Evolutionary conservation across 139 green algal genomes (phyloP), one percentile per base, ranked within the genome.

Genomic region (Trebouxia sp.): DNA sequence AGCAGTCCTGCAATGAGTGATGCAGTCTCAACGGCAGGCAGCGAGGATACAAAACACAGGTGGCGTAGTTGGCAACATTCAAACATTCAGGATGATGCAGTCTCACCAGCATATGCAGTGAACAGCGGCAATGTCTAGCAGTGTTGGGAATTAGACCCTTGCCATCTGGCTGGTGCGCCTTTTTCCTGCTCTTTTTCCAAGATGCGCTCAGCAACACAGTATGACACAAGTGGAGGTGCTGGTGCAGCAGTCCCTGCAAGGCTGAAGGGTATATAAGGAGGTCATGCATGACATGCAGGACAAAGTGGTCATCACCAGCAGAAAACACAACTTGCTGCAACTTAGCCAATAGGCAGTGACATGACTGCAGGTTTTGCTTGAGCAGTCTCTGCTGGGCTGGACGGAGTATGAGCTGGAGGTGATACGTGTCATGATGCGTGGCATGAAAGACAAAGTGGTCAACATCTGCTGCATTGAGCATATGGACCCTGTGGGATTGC

Each of bases 391-490:
- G 62, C 91, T 99, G 70, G 96, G 96, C 39, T 99, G 96, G 96
- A 99, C 99, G 92, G 96, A 99, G 89, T 95, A 87, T 81, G 91
- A 95, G 90, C 87, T 96, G 80, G 94, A 98, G 90, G 90, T 99
- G 42, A 99, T 98, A 90, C n/a, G n/a, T n/a, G n/a, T n/a, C n/a
- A 88, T 99, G 45, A 99, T 99, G 97, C 92, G 96, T 53, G 97
- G 99, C 90, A 83, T 98, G 67, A 92, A 91, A 26, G 97, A 99
- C 92, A 99, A 99, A 89, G 92, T 96, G 20, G 93, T 98, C 83
- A 99, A 99, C 85, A 95, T 99, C 80, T 99, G 97, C 92, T 98
- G 94, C 80, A 99, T 99, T 83, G 97, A 99, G 90, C 99, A 99
- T 86, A 92, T 99, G 37, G 97, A 99, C 91, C 95, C 97, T n/a